Conservation (phyloP, 108 stramenopile genomes). For the Pseudonitzschia pungens region DNA sequence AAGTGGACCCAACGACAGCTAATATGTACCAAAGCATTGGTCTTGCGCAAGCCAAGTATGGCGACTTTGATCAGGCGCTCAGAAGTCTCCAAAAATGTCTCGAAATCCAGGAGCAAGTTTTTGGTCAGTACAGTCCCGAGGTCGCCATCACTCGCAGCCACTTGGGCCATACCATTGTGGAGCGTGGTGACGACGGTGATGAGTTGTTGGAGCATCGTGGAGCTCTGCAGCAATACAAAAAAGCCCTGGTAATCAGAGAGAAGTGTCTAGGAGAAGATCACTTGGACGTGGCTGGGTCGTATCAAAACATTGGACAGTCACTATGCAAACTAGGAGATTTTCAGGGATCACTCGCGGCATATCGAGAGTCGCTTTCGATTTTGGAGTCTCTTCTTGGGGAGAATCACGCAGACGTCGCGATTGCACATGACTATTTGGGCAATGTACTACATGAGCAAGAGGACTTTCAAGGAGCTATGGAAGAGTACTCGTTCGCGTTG, state of each 20-base stretch:
- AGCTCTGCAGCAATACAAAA: constrained; percentile 45
- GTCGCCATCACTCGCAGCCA: constrained; percentile 47
- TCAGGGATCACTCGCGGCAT: constrained; percentile 41
- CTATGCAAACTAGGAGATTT: constrained; percentile 42
- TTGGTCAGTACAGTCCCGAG: constrained; percentile 40
- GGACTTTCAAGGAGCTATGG: constrained; percentile 44
- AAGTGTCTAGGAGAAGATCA: constrained; percentile 41
- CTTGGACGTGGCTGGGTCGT: constrained; percentile 39
- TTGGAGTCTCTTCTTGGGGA: constrained; percentile 39
- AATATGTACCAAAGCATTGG: constrained; percentile 42
- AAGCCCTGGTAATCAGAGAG: constrained; percentile 45
- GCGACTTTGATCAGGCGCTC: constrained; percentile 31
- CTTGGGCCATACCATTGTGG: constrained; percentile 33
- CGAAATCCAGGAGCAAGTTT: constrained; percentile 38
- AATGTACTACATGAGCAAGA: constrained; percentile 40
- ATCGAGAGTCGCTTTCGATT: constrained; percentile 43
- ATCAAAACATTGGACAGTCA: constrained; percentile 41
- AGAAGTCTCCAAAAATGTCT: constrained; percentile 36
- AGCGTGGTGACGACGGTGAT: constrained; percentile 35
- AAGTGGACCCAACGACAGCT: constrained; percentile 38
- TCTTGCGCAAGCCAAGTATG: constrained; percentile 27
- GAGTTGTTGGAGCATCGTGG: constrained; percentile 38
- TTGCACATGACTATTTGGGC: constrained; percentile 32
- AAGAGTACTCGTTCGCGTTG: constrained; percentile 36
- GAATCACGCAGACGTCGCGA: constrained; percentile 46